Evolutionary conservation across 148 eudicot genomes (phyloP).

Genomic region (Camellia japonica): DNA sequence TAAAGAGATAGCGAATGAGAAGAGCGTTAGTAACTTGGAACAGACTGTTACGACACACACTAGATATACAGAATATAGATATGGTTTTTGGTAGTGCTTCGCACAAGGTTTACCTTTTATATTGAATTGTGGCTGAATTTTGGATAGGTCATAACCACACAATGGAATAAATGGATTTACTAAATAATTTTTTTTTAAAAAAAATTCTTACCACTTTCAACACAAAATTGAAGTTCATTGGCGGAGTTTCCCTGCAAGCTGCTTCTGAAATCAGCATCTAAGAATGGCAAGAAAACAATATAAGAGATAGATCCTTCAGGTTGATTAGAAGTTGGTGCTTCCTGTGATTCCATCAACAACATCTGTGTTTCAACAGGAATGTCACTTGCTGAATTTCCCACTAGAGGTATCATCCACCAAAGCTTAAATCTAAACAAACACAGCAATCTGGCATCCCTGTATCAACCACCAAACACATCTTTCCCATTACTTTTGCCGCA

Average conservation of each 20-base stretch:
- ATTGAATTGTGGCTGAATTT: neutral
- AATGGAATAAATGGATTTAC: neutral
- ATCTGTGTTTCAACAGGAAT: conserved; percentile 46
- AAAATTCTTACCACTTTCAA: conserved; percentile 37
- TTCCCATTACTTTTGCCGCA: neutral
- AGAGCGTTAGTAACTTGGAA: neutral
- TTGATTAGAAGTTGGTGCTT: conserved; percentile 10
- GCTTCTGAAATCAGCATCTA: conserved; percentile 38
- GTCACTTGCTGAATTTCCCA: conserved; percentile 34
- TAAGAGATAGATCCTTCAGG: conserved; percentile 19
- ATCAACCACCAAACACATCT: conserved; percentile 5
- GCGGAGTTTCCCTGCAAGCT: conserved; percentile 39
- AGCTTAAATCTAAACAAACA: conserved; percentile 34
- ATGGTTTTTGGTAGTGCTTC: neutral
- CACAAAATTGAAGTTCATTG: conserved; percentile 41
- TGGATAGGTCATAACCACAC: neutral
- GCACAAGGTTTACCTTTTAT: neutral
- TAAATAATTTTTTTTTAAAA: neutral
- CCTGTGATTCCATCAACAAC: conserved; percentile 35
- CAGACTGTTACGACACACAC: neutral
- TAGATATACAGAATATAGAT: neutral
- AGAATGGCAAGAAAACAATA: conserved; percentile 38
- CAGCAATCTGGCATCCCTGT: conserved; percentile 36
- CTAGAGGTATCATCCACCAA: conserved; percentile 45
- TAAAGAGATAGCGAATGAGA: conserved; percentile 2